Evolutionary conservation across 345 rosid genomes (phyloP).

Genomic region (Citrus medica): DNA sequence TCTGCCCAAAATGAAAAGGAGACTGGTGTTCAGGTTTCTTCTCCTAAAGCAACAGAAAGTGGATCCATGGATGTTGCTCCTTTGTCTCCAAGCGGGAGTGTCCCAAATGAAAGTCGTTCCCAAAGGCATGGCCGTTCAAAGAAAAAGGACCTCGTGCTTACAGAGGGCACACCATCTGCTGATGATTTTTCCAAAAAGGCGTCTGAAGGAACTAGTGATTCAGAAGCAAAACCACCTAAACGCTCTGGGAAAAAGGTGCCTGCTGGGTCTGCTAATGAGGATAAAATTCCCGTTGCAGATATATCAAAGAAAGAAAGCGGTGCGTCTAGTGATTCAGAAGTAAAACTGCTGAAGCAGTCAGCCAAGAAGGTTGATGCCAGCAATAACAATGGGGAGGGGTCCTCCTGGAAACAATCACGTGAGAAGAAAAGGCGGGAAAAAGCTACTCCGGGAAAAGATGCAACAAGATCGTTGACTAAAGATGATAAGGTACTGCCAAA

Average conservation of each 20-base stretch:
- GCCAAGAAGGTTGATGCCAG: slow-evolving; percentile 51
- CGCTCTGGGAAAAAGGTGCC: slow-evolving; percentile 39
- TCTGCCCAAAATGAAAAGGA: slow-evolving; percentile 48
- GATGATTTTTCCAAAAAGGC: slow-evolving; percentile 38
- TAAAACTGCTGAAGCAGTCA: slow-evolving; percentile 39
- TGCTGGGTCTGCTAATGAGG: slow-evolving; percentile 39
- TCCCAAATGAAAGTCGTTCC: slow-evolving; percentile 40
- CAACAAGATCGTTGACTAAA: slow-evolving; percentile 34
- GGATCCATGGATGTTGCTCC: slow-evolving; percentile 33
- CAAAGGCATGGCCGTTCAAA: slow-evolving; percentile 44
- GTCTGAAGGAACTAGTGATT: slow-evolving; percentile 47
- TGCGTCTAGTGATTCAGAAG: slow-evolving; percentile 41
- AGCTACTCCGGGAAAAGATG: slow-evolving; percentile 38
- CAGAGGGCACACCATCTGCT: slow-evolving; percentile 40
- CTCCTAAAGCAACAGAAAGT: slow-evolving; percentile 39
- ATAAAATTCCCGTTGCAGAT: slow-evolving; percentile 26
- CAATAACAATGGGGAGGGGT: slow-evolving; percentile 41
- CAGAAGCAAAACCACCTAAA: slow-evolving; percentile 44
- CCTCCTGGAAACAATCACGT: slow-evolving; percentile 38
- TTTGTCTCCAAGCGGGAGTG: slow-evolving; percentile 38
- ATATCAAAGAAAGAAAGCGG: slow-evolving; percentile 41
- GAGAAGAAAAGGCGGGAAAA: slow-evolving; percentile 59
- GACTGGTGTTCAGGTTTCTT: slow-evolving; percentile 30
- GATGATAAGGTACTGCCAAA: slow-evolving; percentile 45
- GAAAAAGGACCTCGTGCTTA: slow-evolving; percentile 46